These are phyloP conservation scores for Cercospora brassicicola DNA, from an alignment of 2,329 filamentous ascomycete genomes.

Conservation along the genomic window DNA sequence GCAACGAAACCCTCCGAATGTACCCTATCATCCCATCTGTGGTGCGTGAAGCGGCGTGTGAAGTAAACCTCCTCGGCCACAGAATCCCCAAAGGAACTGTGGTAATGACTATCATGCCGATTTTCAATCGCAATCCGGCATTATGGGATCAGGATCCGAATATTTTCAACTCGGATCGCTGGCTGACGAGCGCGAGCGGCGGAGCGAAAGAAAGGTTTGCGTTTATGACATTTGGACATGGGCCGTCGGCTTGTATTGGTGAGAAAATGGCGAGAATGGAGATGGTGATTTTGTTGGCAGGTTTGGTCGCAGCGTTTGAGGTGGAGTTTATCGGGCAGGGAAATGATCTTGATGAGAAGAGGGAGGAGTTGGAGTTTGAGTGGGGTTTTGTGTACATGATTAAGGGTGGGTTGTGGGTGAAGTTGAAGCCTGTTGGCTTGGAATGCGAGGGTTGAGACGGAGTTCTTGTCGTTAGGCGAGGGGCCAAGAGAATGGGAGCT, in stretches of 20 bases:
- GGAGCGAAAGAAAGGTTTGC: neutral
- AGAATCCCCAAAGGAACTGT: neutral
- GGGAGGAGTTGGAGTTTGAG: neutral
- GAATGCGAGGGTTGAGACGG: no score
- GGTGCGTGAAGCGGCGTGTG: neutral
- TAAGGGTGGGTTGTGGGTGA: neutral
- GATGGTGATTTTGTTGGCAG: neutral
- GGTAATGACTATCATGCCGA: neutral
- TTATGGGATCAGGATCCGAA: neutral
- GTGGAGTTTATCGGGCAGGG: neutral
- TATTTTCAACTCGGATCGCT: neutral
- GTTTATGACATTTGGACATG: neutral
- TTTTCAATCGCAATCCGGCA: neutral
- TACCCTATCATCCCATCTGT: neutral
- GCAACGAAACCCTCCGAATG: neutral
- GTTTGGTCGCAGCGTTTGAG: neutral
- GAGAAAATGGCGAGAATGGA: neutral
- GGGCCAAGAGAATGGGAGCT: no score
- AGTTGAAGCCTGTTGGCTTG: neutral
- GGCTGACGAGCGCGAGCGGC: neutral
- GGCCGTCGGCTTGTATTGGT: neutral
- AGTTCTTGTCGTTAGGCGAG: no score
- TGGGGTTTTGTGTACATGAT: constrained; percentile 1
- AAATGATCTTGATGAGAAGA: neutral
- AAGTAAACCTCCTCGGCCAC: neutral